phyloP scores from a whole-genome alignment of 2,329 filamentous ascomycete species.

The Sporothrix protearum region DNA sequence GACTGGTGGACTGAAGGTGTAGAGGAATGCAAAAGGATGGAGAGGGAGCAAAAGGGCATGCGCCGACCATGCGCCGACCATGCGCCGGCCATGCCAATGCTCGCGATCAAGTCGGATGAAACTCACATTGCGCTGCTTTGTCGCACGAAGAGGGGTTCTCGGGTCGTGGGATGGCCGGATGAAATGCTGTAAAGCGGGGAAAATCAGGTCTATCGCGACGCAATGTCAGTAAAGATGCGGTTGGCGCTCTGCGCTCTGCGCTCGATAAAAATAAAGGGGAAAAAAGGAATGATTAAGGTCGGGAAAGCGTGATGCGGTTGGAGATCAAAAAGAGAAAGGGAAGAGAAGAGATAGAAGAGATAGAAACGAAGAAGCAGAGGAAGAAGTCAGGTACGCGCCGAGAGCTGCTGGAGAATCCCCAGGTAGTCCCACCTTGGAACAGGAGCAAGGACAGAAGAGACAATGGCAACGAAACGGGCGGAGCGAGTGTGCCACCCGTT shows the following conservation, averaged over 20 bases:
- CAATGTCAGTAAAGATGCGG: neutral
- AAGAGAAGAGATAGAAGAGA: neutral
- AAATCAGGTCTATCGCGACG: neutral
- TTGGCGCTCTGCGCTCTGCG: neutral
- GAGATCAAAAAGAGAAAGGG: neutral
- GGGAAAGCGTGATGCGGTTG: neutral
- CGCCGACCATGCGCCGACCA: neutral
- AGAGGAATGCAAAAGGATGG: neutral
- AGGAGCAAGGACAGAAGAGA: neutral
- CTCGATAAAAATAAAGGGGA: too few relatives aligned
- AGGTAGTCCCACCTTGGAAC: neutral
- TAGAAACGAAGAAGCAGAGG: neutral
- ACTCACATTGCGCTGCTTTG: neutral
- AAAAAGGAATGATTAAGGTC: constrained; percentile 2
- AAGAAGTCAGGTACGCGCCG: neutral
- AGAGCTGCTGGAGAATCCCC: neutral
- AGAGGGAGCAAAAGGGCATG: too few relatives aligned
- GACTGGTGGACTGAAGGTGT: neutral
- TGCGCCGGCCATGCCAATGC: neutral
- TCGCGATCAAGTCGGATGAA: neutral
- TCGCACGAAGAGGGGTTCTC: neutral
- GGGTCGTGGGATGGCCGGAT: neutral
- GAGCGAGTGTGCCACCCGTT: neutral
- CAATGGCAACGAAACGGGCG: neutral
- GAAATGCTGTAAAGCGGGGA: too few relatives aligned